Base-by-base conservation (phyloP, 805 yeast species). In the Myxozyma sirexii region DNA sequence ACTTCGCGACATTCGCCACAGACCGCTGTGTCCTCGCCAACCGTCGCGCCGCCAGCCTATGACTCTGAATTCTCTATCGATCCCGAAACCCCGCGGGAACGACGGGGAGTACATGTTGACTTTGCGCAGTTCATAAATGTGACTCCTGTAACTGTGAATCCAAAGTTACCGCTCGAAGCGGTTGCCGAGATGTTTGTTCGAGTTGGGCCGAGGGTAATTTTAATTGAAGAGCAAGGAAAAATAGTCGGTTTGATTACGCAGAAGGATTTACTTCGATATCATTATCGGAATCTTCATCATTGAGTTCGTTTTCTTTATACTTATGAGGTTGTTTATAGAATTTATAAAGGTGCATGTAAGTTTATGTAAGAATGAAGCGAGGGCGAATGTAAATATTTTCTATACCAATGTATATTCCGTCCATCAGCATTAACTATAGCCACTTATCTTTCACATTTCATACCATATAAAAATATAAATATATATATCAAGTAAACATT, bases 211-310 rank as follows among this genome's bases (percentile, higher is more conserved):
- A 77, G 88, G 45, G 80, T 85, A 29, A 79, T 94, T 0, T 77
- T 87, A 43, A 86, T 89, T 1, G 87, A 85, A 56, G 79, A 83
- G 8, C 73, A 79, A 31, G 94, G 92, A 1, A 62, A 70, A 1
- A 69, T 90, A 17, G 55, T 66, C 15, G 99, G 99, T 0, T 69
- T 90, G n/a, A 75, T 96, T 1, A 90, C 97, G 0, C 80, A 92
- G 58, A 94, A 94, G 69, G 98, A 92, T 69, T 77, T 93, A 17
- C 73, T 92, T 53, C 78, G 85, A 62, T 90, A 67, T 57, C 71
- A 69, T 43, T 63, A 63, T 52, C 52, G 27, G 23, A 35, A 50
- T 29, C n/a, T 33, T 19, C n/a, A 19, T 13, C n/a, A 31, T 46
- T 19, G 38, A 17, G 7, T n/a, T 38, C 7, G 7, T 15, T 38